These are phyloP conservation scores for Globisporangium iwayamae DNA, from an alignment of 352 stramenopile species.

Conservation along the genomic window DNA sequence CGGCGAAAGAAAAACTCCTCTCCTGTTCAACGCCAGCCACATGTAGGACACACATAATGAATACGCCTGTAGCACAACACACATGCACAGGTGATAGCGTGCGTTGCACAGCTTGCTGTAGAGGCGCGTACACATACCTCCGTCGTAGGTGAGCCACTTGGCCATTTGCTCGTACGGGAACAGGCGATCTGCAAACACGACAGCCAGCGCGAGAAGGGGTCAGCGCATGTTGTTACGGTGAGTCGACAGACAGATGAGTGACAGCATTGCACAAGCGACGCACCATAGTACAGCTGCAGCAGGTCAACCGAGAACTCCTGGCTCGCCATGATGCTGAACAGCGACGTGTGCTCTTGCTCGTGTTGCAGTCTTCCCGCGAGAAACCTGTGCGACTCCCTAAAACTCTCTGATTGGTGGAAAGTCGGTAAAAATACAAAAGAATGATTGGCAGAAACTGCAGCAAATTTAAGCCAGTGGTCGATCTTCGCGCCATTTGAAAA, in stretches of 20 bases:
- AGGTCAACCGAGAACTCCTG: constrained; percentile 84
- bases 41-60: neutral
- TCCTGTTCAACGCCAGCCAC: constrained; percentile 24
- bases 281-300: constrained; percentile 87
- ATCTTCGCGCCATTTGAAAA: constrained; percentile 5
- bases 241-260: neutral
- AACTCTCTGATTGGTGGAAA: too few relatives aligned
- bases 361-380: constrained; percentile 9
- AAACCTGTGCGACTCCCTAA: neutral
- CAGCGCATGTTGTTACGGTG: neutral
- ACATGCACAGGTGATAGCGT: neutral
- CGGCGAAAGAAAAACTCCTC: constrained; percentile 85
- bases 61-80: neutral
- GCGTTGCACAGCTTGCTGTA: neutral
- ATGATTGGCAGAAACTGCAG: too few relatives aligned
- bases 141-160: constrained; percentile 81
- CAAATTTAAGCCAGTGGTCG: too few relatives aligned
- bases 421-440: too few relatives aligned
- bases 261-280: neutral
- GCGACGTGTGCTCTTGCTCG: neutral
- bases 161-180: constrained; percentile 86
- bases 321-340: constrained; percentile 45
- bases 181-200: constrained; percentile 51
- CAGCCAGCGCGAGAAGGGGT: neutral
- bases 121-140: constrained; percentile 29